Percentiles rank a stretch among this genome's conserved stretches.
Conservation (phyloP, 179 eudicot genomes). For the Gypsophila paniculata region DNA sequence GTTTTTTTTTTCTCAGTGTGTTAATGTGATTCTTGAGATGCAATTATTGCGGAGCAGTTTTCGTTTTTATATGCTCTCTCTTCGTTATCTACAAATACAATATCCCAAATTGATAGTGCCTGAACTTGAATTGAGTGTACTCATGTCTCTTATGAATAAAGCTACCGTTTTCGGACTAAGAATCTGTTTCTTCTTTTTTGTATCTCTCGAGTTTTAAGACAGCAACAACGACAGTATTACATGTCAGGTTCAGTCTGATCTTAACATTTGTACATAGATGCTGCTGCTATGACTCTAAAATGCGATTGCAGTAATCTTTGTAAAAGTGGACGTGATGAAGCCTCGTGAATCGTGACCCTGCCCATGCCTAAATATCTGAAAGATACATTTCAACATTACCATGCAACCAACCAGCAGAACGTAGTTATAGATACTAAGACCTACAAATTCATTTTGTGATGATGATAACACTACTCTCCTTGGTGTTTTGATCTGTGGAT, state of each 20-base stretch:
- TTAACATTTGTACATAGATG: too few species aligned
- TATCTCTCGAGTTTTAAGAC: too few species aligned
- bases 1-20: neutral
- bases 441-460: too few species aligned
- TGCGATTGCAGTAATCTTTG: too few species aligned
- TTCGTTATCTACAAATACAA: neutral
- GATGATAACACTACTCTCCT: too few species aligned
- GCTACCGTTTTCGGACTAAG: neutral
- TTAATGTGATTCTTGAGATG: neutral
- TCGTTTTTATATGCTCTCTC: conserved; percentile 10
- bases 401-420: neutral
- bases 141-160: neutral
- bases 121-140: neutral
- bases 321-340: too few species aligned
- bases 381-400: neutral
- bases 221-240: too few species aligned
- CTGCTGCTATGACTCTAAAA: too few species aligned
- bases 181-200: neutral
- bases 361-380: too few species aligned
- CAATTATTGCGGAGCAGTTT: conserved; percentile 8
- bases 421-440: neutral
- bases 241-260: too few species aligned
- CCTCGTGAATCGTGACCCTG: too few species aligned
- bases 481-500: neutral
- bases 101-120: neutral